Evolutionary conservation across 1,139 yeast genomes (phyloP).

Genomic region (Pichiaceae sp.): DNA sequence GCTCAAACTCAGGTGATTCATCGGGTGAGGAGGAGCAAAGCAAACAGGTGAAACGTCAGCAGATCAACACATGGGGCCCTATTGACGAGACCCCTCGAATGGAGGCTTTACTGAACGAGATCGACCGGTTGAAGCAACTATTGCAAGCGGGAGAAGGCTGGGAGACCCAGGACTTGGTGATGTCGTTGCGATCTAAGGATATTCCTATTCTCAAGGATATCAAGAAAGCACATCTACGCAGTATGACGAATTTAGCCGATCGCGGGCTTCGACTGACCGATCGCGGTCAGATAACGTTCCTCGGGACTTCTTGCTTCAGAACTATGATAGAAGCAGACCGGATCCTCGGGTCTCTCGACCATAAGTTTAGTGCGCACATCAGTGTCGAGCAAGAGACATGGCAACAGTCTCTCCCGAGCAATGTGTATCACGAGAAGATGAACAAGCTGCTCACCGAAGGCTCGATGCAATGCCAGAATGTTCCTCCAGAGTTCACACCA

Average conservation of each 20-base stretch:
- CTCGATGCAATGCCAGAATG: not conserved
- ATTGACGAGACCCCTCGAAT: not conserved
- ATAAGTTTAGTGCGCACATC: constrained; percentile 6
- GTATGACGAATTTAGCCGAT: not conserved
- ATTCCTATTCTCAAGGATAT: constrained; percentile 1
- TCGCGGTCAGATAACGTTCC: not conserved
- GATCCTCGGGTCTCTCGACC: constrained; percentile 6
- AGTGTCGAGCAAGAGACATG: constrained; percentile 4
- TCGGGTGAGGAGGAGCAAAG: not conserved
- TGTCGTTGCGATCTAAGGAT: constrained; percentile 1
- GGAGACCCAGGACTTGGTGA: not conserved
- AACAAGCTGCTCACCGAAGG: constrained; percentile 4
- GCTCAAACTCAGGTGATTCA: not conserved
- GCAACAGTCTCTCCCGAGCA: not conserved
- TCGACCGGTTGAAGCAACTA: constrained; percentile 1
- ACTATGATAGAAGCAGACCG: constrained; percentile 1
- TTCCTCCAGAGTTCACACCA: not conserved
- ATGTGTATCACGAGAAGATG: not conserved
- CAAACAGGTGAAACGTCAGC: not conserved
- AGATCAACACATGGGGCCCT: not conserved
- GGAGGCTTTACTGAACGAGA: constrained; percentile 3
- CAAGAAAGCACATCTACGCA: constrained; percentile 3
- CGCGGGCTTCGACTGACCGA: not conserved
- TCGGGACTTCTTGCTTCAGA: constrained; percentile 2
- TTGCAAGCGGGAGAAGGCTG: not conserved